phyloP scores from a whole-genome alignment of 2,329 filamentous ascomycete species.

The Colletotrichum sp. region DNA sequence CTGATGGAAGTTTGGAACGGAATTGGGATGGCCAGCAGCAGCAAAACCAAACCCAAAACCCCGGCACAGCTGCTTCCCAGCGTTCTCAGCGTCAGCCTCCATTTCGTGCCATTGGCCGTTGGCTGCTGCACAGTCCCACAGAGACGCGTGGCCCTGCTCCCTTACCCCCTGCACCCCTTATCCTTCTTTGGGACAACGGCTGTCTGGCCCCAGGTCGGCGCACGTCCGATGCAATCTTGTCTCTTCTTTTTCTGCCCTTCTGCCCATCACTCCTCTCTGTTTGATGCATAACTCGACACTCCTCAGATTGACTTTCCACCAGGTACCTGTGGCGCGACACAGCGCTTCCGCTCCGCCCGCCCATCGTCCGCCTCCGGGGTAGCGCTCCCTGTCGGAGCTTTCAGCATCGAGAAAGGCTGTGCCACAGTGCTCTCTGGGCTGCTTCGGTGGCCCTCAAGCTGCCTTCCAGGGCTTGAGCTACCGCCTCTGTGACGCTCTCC shows the following conservation, averaged over 20 bases:
- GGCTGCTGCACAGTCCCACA: neutral
- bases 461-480: neutral
- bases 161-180: neutral
- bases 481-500: neutral
- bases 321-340: neutral
- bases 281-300: neutral
- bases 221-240: neutral
- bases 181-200: neutral
- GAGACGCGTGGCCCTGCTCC: slow-evolving; percentile 16
- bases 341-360: slow-evolving; percentile 7
- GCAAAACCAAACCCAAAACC: neutral
- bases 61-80: neutral
- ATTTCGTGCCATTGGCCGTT: neutral
- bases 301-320: neutral
- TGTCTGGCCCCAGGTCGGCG: neutral
- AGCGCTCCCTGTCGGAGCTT: neutral
- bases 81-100: neutral
- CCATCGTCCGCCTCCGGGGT: neutral
- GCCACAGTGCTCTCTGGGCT: neutral
- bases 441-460: neutral
- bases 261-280: neutral
- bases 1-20: neutral
- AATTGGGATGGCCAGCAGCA: neutral
- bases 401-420: neutral
- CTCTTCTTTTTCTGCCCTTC: neutral